These are phyloP conservation scores for Taphrina pruni DNA, from an alignment of 1,139 yeast species.

Conservation along the genomic window DNA sequence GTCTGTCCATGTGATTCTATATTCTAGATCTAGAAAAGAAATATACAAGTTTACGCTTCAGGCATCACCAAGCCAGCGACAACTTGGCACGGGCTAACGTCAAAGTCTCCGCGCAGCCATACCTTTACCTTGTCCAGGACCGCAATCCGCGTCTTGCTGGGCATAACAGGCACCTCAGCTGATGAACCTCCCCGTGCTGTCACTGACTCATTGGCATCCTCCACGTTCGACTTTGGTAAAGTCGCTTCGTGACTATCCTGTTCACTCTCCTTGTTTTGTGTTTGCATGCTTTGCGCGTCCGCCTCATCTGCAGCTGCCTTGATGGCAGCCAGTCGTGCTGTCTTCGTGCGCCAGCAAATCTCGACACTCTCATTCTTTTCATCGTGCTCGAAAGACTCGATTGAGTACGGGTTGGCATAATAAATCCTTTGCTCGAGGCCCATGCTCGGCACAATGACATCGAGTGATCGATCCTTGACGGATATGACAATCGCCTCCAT, in stretches of 20 bases:
- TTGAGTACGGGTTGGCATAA: conserved; percentile 69
- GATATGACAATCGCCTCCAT: conserved; percentile 92
- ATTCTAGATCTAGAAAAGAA: too few relatives aligned
- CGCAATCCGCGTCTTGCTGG: conserved; percentile 11
- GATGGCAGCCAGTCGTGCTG: conserved; percentile 19
- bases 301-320: conserved; percentile 15
- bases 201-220: neutral
- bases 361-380: conserved; percentile 24
- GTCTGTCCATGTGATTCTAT: too few relatives aligned
- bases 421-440: conserved; percentile 97
- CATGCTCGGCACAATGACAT: conserved; percentile 89
- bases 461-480: conserved; percentile 95
- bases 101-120: conserved; percentile 38
- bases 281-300: conserved; percentile 5
- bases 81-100: conserved; percentile 31
- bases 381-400: conserved; percentile 26
- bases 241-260: too few relatives aligned
- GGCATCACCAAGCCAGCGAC: conserved; percentile 32
- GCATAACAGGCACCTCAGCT: neutral
- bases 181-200: neutral
- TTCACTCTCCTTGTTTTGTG: neutral
- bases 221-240: neutral
- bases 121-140: conserved; percentile 28
- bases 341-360: conserved; percentile 29
- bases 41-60: neutral